phyloP scores from a whole-genome alignment of 768 basidiomycete genomes.

The Udeniomyces megalosporus region DNA sequence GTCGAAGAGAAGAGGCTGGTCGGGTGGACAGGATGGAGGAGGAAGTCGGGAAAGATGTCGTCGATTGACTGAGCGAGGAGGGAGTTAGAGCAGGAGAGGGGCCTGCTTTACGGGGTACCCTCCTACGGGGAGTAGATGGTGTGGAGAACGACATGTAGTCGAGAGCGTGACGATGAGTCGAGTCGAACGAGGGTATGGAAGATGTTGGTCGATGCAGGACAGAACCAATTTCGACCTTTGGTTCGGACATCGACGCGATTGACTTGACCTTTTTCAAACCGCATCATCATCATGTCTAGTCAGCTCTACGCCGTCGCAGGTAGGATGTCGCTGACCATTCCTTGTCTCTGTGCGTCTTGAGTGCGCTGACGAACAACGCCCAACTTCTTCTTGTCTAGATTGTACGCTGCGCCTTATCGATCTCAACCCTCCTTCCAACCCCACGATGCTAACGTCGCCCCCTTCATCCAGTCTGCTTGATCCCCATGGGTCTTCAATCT shows the following conservation, averaged over 20 bases:
- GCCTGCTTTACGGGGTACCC: neutral
- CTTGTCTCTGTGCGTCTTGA: no score
- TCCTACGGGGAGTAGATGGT: neutral
- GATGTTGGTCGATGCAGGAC: no score
- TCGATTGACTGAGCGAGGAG: neutral
- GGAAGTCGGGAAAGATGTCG: neutral
- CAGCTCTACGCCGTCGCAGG: neutral
- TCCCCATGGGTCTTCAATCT: slow-evolving; percentile 45
- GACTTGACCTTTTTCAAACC: no score
- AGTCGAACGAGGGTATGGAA: no score
- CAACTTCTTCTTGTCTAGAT: neutral
- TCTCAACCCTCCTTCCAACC: neutral
- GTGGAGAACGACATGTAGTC: slow-evolving; percentile 8
- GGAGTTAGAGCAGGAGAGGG: neutral
- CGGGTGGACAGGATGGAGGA: neutral
- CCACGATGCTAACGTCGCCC: neutral
- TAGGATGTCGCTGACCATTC: no score
- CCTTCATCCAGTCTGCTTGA: neutral
- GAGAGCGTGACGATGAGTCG: no score
- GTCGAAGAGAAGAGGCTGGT: neutral
- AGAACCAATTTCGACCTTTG: no score
- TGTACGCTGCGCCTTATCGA: neutral
- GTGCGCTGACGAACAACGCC: neutral
- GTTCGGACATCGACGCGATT: no score
- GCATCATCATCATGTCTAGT: no score